Evolutionary conservation across 2,329 filamentous ascomycete genomes (phyloP), one percentile per base, ranked within the genome.

Genomic region (Penicillium janthinellum): DNA sequence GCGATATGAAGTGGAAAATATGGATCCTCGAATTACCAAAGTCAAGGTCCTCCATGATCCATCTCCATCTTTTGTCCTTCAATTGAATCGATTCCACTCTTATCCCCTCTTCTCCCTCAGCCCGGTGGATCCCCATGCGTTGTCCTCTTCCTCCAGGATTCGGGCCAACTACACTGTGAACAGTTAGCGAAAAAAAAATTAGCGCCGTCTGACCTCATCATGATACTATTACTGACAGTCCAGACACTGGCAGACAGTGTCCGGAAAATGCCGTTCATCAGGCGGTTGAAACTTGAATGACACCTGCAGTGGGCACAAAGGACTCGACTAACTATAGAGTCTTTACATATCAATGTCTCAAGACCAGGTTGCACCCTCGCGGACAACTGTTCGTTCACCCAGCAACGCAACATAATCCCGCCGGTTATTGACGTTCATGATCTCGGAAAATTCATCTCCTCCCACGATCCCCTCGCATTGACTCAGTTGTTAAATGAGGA

Each of bases 381-480:
- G 11, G 49, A 35, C 49, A 12, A 2, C n/a, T 20, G 15, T 38
- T 11, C 20, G 49, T 25, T 25, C 34, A 11, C 37, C 49, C 17
- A 50, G 34, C 34, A 37, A 37, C 48, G 15, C 14, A 50, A 37
- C 20, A 14, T 7, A 28, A 53, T 50, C 47, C 61, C 58, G 53
- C 47, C 47, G 59, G 47, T 37, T 57, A 56, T 53, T 44, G 42
- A 28, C n/a, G n/a, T 55, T 65, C 60, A 60, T 65, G 61, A 56
- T 39, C 28, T 59, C 66, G 66, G 66, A 68, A 61, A 64, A 57
- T 67, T 66, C 39, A 17, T 38, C 44, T 20, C 8, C 4, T 17
- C 39, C 56, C 66, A 68, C 61, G 64, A 67, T 58, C 58, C 52
- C 64, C 64, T 67, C 61, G 56, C 65, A 57, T 67, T 62, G 65